Evolutionary conservation across 176 grass and related monocot species (phyloP).

Genomic region (Oryza longistaminata): DNA sequence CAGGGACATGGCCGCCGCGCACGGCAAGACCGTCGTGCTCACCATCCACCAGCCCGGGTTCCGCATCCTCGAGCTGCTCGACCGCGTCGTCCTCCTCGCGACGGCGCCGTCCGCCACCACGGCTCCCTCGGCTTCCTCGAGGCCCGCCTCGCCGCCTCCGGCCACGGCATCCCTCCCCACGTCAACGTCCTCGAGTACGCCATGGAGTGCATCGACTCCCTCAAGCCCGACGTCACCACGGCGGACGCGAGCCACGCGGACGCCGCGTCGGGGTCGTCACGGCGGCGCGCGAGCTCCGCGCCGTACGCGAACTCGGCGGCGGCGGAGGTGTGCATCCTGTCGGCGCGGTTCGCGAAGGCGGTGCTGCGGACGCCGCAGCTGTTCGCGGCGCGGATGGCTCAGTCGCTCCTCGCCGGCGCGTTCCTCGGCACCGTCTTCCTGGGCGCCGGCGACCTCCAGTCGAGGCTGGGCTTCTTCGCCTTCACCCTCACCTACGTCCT

Average conservation of each 20-base stretch:
- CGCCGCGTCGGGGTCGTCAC: background rate
- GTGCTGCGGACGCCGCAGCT: constrained; percentile 77
- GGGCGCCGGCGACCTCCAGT: constrained; percentile 60
- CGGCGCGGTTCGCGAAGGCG: constrained; percentile 55
- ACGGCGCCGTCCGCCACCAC: constrained; percentile 70
- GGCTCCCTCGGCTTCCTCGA: constrained; percentile 63
- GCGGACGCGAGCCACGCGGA: background rate
- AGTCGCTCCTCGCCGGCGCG: constrained; percentile 54
- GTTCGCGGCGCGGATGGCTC: constrained; percentile 62
- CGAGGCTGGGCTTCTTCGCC: constrained; percentile 84
- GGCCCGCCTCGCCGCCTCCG: constrained; percentile 49
- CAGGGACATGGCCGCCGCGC: constrained; percentile 50
- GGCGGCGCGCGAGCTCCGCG: background rate
- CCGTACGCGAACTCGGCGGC: constrained; percentile 61
- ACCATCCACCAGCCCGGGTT: constrained; percentile 91
- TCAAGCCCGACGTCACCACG: constrained; percentile 28
- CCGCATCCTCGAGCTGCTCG: constrained; percentile 82
- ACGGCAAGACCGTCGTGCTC: constrained; percentile 74
- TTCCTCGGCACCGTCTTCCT: constrained; percentile 82
- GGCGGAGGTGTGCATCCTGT: constrained; percentile 57
- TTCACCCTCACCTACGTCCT: constrained; percentile 92
- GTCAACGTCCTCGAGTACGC: constrained; percentile 94
- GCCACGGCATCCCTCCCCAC: constrained; percentile 67
- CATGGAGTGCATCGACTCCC: constrained; percentile 62
- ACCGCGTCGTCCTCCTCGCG: constrained; percentile 73